Conservation (phyloP, 2,329 filamentous ascomycete species). For the Diaporthe sp. region DNA sequence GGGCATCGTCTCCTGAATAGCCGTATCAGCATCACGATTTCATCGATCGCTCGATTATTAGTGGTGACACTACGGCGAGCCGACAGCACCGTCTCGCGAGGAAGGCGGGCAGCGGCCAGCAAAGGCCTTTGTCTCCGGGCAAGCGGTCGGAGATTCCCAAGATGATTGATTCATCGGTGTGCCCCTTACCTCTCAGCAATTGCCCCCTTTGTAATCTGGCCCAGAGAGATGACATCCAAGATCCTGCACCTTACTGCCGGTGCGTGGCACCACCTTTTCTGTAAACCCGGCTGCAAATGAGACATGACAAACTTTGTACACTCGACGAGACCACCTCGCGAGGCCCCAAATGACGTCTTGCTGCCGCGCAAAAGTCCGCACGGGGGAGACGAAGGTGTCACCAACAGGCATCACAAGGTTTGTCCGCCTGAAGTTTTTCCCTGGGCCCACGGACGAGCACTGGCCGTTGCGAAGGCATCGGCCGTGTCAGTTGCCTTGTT, state of each 20-base stretch:
- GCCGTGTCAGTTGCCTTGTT: not conserved
- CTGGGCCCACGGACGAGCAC: not conserved
- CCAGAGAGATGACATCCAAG: constrained; percentile 1
- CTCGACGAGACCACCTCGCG: not conserved
- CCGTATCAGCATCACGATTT: not conserved
- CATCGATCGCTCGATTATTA: not conserved
- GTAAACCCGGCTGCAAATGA: constrained; percentile 1
- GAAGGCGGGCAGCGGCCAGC: not conserved
- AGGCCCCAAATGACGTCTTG: not conserved
- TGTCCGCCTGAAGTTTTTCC: too few species aligned
- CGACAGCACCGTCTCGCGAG: not conserved
- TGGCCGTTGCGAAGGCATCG: not conserved
- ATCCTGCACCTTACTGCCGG: constrained; percentile 13
- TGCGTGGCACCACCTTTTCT: not conserved
- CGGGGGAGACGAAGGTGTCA: not conserved
- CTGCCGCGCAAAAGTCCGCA: not conserved
- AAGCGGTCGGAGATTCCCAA: not conserved
- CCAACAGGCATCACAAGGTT: not conserved
- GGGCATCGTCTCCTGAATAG: not conserved
- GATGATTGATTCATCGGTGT: not conserved
- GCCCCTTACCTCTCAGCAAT: not conserved
- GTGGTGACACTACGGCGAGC: not conserved
- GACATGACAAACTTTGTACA: constrained; percentile 27
- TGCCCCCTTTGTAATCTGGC: not conserved
- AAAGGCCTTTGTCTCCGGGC: not conserved